Evolutionary conservation across 495 filamentous ascomycete genomes (phyloP).

Genomic region (Sabuloglossum arenarium): DNA sequence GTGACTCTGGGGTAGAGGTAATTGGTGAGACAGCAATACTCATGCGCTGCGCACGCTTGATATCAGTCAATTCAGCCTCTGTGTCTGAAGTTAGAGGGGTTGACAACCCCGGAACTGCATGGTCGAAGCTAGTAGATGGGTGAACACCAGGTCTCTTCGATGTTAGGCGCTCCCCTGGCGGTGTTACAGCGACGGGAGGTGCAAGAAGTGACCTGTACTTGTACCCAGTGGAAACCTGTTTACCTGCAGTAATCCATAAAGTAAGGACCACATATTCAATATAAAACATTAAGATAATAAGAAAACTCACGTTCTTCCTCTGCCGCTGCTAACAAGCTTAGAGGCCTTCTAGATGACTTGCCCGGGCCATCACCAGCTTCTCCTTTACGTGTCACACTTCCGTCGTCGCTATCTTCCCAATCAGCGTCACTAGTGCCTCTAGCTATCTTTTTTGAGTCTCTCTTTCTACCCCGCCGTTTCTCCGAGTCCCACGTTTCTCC

Average conservation of each 20-base stretch:
- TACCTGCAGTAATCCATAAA: conserved; percentile 8
- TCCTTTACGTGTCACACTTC: conserved; percentile 14
- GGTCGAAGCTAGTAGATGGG: conserved; percentile 62
- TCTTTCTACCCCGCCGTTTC: neutral
- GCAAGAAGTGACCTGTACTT: conserved; percentile 37
- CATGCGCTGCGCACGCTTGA: conserved; percentile 68
- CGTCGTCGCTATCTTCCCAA: conserved; percentile 29
- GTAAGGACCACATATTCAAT: neutral
- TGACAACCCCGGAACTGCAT: conserved; percentile 39
- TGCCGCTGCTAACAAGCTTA: conserved; percentile 42
- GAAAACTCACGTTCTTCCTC: conserved; percentile 56
- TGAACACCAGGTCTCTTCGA: conserved; percentile 48
- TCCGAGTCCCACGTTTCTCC: neutral
- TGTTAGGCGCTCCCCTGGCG: conserved; percentile 32
- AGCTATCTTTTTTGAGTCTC: neutral
- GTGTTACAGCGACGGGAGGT: conserved; percentile 41
- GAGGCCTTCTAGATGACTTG: conserved; percentile 16
- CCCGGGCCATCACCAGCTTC: conserved; percentile 14
- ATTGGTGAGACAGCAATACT: conserved; percentile 60
- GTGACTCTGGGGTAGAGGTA: conserved; percentile 46
- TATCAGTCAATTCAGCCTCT: conserved; percentile 65
- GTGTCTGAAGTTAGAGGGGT: conserved; percentile 75
- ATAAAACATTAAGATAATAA: neutral
- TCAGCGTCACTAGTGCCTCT: neutral
- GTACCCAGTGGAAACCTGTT: conserved; percentile 19